Base-by-base conservation (phyloP, 768 basidiomycete species). In the Tephrocybe sp. region DNA sequence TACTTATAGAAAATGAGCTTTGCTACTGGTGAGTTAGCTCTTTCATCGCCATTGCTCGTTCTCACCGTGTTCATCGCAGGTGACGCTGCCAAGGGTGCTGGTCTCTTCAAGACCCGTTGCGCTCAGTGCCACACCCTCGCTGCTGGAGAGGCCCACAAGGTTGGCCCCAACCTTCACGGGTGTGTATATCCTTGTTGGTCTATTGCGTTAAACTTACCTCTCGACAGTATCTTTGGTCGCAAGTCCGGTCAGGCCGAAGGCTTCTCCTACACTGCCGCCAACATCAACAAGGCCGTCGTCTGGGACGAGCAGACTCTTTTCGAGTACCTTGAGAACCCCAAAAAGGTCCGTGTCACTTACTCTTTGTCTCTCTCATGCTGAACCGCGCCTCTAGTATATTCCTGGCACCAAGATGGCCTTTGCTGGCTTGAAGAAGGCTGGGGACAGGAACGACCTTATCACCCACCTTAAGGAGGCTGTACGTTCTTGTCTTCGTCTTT, bases 351-450 rank as follows among this genome's bases (percentile, higher is more conserved):
- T 17, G 1, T 16, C 19, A 26, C 14, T 11, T 7, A n/a, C 36
- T 23, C 0, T 9, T 22, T 7, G 14, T 0, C 19, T 22, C 17
- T 30, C 13, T 26, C 16, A 26, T 2, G 5, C 39, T 41, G 1
- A 41, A 20, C 4, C 11, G 0, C 12, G 9, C 8, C 17, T 23
- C 1, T 52, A 91, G 89, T 94, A 93, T 75, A 95, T 95, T 59
- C 92, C 92, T 34, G 94, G 95, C 42, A 97, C 95, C 45, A 97
- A 96, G 78, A 98, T 98, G 95, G 95, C 94, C 51, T 98, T 97
- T 62, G 93, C 94, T 58, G 96, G 96, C 63, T 74, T 98, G 68
- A 98, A 98, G 87, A 98, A 98, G 83, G 92, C 92, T 9, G 92
- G 94, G 80, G 95, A 98, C 70, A 86, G 95, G 74, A 89, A 84